Evolutionary conservation across 371 early-diverging fungal genomes (phyloP).

Genomic region (Dipsacomyces acuminosporus): DNA sequence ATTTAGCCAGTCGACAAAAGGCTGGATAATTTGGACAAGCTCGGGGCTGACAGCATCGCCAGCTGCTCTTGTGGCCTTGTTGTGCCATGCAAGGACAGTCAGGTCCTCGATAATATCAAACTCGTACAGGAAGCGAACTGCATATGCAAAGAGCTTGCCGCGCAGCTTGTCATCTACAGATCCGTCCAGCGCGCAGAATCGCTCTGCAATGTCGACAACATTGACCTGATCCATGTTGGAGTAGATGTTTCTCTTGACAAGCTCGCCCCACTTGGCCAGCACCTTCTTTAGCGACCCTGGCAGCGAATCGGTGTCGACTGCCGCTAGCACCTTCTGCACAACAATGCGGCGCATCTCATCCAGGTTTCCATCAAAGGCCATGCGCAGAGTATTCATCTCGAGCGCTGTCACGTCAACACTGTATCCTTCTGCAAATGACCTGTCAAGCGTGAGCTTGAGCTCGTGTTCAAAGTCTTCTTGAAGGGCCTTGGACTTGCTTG

Average conservation of each 20-base stretch:
- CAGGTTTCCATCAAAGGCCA: constrained; percentile 82
- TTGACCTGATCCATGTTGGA: constrained; percentile 74
- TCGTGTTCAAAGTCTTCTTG: constrained; percentile 71
- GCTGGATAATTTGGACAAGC: constrained; percentile 38
- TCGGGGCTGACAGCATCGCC: constrained; percentile 14
- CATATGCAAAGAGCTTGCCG: constrained; percentile 56
- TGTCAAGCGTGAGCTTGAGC: constrained; percentile 69
- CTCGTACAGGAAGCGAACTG: constrained; percentile 71
- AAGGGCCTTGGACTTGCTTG: not conserved
- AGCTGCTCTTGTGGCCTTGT: constrained; percentile 51
- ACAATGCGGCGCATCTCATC: constrained; percentile 70
- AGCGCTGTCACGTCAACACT: constrained; percentile 70
- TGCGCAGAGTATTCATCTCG: constrained; percentile 86
- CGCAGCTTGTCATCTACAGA: constrained; percentile 47
- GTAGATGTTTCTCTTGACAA: constrained; percentile 65
- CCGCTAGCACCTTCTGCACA: constrained; percentile 29
- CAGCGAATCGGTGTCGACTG: constrained; percentile 18
- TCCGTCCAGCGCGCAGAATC: constrained; percentile 44
- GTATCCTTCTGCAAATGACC: constrained; percentile 76
- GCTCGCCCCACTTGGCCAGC: constrained; percentile 62
- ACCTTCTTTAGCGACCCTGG: constrained; percentile 44
- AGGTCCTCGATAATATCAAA: constrained; percentile 82
- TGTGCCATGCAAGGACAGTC: constrained; percentile 73
- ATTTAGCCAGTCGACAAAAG: constrained; percentile 66
- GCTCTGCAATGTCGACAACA: constrained; percentile 59